Evolutionary conservation across 1,284 basidiomycete genomes (phyloP).

Genomic region (Stygiomarasmius scandens): DNA sequence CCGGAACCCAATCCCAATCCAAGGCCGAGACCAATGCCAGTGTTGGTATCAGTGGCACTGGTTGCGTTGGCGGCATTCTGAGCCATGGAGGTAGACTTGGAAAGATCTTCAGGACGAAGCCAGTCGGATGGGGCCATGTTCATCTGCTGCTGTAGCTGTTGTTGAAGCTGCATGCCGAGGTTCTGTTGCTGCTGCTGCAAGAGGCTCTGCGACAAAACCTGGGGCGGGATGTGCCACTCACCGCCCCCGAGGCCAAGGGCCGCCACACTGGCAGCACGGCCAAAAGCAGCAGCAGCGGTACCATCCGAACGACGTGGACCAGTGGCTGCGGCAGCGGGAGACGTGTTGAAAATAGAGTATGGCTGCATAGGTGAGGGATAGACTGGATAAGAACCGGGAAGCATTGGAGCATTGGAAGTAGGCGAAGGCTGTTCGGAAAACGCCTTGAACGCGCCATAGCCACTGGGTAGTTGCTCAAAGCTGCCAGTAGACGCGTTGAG

Average conservation of each 20-base stretch:
- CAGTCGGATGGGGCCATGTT: not conserved
- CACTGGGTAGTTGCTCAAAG: not conserved
- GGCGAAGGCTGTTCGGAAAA: constrained; percentile 7
- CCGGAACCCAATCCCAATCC: constrained; percentile 9
- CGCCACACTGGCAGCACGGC: not conserved
- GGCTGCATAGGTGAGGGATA: constrained; percentile 10
- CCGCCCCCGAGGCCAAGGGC: not conserved
- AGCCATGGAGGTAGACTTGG: not conserved
- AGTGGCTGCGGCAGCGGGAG: not conserved
- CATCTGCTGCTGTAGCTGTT: constrained; percentile 19
- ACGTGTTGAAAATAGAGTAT: not conserved
- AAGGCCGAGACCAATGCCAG: constrained; percentile 11
- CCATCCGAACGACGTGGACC: constrained; percentile 2
- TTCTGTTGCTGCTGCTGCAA: constrained; percentile 25
- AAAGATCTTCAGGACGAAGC: not conserved
- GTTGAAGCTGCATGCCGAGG: constrained; percentile 6
- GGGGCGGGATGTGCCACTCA: constrained; percentile 19
- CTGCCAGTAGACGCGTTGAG: not conserved
- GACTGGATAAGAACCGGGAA: constrained; percentile 13
- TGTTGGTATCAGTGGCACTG: not conserved
- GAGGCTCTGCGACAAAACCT: constrained; percentile 17
- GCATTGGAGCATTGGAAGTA: constrained; percentile 11
- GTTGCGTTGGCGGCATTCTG: not conserved
- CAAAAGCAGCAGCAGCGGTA: not conserved
- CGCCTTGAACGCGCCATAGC: not conserved